phyloP scores from a whole-genome alignment of 345 rosid species.

The Citrus inodora region DNA sequence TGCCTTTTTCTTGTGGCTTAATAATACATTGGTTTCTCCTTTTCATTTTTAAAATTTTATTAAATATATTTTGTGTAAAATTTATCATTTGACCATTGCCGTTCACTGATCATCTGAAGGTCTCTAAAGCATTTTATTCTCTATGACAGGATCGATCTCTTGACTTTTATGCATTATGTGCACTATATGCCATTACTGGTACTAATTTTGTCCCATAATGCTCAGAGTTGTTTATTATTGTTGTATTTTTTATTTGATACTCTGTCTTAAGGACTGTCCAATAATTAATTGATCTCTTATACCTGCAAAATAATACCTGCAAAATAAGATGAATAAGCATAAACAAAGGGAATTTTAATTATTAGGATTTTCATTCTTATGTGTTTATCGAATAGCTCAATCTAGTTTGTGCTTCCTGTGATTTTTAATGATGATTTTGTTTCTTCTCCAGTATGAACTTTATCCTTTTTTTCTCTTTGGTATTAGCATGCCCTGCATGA shows the following conservation, averaged over 20 bases:
- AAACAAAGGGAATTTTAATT: neutral
- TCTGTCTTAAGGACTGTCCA: neutral
- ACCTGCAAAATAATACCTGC: neutral
- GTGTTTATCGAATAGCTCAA: neutral
- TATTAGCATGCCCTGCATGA: neutral
- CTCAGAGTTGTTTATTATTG: neutral
- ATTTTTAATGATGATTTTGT: neutral
- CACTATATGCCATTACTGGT: conserved; percentile 62
- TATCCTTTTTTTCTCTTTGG: neutral
- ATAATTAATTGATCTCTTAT: neutral
- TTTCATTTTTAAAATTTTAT: neutral
- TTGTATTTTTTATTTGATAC: neutral
- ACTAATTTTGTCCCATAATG: conserved; percentile 11
- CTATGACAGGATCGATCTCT: conserved; percentile 52
- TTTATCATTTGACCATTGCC: neutral
- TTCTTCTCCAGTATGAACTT: neutral
- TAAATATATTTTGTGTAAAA: neutral
- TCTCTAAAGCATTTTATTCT: conserved; percentile 19
- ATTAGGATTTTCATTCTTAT: neutral
- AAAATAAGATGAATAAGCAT: neutral
- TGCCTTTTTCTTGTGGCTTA: neutral
- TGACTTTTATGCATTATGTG: conserved; percentile 54
- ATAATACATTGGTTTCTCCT: neutral
- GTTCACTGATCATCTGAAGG: conserved; percentile 2
- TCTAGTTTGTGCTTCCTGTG: neutral